Conservation (phyloP, 2,329 filamentous ascomycete species). For the Ophiostoma perfectum region DNA sequence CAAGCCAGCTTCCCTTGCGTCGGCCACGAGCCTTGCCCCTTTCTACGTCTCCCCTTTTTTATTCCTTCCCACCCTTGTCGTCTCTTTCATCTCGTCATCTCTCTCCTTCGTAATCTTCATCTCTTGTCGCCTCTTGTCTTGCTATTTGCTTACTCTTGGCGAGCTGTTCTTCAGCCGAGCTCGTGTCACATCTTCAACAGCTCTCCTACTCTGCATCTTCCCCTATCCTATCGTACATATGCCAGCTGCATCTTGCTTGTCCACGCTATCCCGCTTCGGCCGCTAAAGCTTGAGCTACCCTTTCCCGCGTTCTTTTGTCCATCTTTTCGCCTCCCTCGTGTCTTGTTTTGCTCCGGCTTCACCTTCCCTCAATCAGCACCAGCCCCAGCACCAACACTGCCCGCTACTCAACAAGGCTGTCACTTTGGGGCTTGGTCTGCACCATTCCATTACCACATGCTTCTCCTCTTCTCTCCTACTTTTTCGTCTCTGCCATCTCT, state of each 20-base stretch:
- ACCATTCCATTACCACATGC: conserved; percentile 14
- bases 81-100: background rate
- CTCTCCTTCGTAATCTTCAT: background rate
- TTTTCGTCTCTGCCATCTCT: background rate
- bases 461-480: background rate
- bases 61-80: background rate
- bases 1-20: conserved; percentile 9
- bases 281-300: conserved; percentile 4
- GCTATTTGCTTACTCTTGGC: no score
- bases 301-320: conserved; percentile 4
- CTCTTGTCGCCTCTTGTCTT: background rate
- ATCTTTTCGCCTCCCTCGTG: background rate
- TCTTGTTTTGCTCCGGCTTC: background rate
- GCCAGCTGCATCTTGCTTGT: background rate
- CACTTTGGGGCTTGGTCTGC: background rate
- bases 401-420: conserved; percentile 11
- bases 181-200: background rate
- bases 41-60: background rate
- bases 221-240: background rate
- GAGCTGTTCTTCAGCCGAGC: no score
- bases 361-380: background rate
- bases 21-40: background rate
- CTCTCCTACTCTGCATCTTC: background rate
- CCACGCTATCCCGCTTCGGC: background rate
- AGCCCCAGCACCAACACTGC: background rate